Conservation (phyloP, 352 stramenopile species). For the Phytophthora litchii region DNA sequence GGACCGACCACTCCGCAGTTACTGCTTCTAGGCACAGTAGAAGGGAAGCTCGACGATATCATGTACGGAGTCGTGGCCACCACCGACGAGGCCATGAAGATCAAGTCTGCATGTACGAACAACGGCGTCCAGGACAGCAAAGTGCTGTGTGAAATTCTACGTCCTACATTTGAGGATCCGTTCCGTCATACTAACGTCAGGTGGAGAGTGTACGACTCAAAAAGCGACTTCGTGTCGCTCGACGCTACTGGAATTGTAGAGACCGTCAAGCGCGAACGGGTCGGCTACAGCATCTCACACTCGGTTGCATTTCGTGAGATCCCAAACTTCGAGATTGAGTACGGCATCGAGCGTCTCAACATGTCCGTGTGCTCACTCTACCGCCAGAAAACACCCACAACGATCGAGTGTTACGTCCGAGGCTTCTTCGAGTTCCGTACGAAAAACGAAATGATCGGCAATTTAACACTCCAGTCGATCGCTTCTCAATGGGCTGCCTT, state of each 20-base stretch:
- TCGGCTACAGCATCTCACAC: constrained; percentile 44
- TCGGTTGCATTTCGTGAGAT: constrained; percentile 41
- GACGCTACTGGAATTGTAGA: constrained; percentile 30
- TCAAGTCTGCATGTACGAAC: constrained; percentile 22
- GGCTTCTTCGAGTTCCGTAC: constrained; percentile 59
- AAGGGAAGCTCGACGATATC: constrained; percentile 34
- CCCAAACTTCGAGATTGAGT: constrained; percentile 34
- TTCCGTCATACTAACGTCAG: constrained; percentile 33
- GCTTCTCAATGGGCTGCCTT: constrained; percentile 22
- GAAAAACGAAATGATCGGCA: constrained; percentile 46
- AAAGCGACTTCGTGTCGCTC: constrained; percentile 28
- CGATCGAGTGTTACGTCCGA: constrained; percentile 54
- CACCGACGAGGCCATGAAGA: constrained; percentile 26
- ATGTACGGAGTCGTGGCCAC: constrained; percentile 30
- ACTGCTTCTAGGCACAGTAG: constrained; percentile 27
- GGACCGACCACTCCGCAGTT: constrained; percentile 19
- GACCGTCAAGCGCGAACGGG: constrained; percentile 18
- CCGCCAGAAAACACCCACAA: constrained; percentile 42
- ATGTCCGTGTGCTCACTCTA: constrained; percentile 62
- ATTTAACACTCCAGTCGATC: constrained; percentile 34
- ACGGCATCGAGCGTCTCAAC: constrained; percentile 50
- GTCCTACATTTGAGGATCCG: constrained; percentile 27
- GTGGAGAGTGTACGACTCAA: constrained; percentile 30
- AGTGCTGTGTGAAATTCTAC: constrained; percentile 26
- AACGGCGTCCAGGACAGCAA: constrained; percentile 28